Evolutionary conservation across 1,139 yeast genomes (phyloP).

Genomic region (Tardiomyces digboiensis): DNA sequence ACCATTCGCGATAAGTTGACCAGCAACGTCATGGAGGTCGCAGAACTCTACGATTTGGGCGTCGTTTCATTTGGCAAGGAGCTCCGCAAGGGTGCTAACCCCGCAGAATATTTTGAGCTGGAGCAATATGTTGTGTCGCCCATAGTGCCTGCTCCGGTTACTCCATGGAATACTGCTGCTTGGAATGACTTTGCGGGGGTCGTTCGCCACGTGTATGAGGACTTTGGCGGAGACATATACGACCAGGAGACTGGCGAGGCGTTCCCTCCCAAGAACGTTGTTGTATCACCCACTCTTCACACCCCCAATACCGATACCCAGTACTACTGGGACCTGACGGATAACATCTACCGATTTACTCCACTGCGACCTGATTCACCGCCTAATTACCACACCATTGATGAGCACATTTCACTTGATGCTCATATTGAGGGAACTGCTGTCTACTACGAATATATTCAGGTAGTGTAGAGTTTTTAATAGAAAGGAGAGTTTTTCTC

Average conservation of each 20-base stretch:
- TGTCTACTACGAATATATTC: conserved; percentile 46
- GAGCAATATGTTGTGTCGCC: conserved; percentile 35
- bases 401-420: conserved; percentile 40
- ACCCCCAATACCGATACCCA: conserved; percentile 77
- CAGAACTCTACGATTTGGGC: conserved; percentile 39
- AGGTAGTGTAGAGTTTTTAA: conserved; percentile 23
- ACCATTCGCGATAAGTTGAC: conserved; percentile 34
- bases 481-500: too few relatives aligned
- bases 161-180: conserved; percentile 12
- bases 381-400: conserved; percentile 41
- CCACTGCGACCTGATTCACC: conserved; percentile 22
- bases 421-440: conserved; percentile 50
- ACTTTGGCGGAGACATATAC: conserved; percentile 31
- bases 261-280: neutral
- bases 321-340: conserved; percentile 61
- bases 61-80: conserved; percentile 25
- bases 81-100: conserved; percentile 1
- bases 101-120: neutral
- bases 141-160: neutral
- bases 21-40: conserved; percentile 32
- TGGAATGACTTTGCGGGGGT: conserved; percentile 54
- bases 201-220: conserved; percentile 38
- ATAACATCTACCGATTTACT: conserved; percentile 54
- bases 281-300: conserved; percentile 50
- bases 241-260: neutral